Percentiles rank a stretch among this genome's conserved stretches.
phyloP scores from a whole-genome alignment of 1,284 basidiomycete species.

The Cystobasidiaceae sp. region DNA sequence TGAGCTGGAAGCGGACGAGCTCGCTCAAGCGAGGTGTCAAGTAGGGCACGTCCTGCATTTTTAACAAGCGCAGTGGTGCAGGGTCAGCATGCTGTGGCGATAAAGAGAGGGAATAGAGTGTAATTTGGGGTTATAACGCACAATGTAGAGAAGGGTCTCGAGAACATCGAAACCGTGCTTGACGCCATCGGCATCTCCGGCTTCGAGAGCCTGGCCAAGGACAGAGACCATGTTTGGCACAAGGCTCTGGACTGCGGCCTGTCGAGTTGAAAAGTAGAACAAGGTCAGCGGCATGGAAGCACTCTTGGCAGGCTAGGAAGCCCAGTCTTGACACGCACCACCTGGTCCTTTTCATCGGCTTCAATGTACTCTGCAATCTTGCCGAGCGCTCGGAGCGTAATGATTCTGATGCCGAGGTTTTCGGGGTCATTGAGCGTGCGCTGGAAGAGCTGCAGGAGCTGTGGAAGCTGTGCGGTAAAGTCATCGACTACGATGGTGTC shows the following conservation, averaged over 20 bases:
- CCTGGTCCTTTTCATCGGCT: slow-evolving; percentile 75
- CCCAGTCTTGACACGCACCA: slow-evolving; percentile 59
- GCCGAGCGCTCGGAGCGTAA: slow-evolving; percentile 82
- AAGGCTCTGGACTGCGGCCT: slow-evolving; percentile 84
- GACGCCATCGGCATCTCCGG: slow-evolving; percentile 72
- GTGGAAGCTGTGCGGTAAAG: slow-evolving; percentile 70
- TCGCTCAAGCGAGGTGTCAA: slow-evolving; percentile 83
- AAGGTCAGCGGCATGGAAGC: not conserved
- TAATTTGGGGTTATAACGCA: slow-evolving; percentile 43
- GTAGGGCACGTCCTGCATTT: slow-evolving; percentile 75
- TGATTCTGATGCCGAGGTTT: slow-evolving; percentile 84
- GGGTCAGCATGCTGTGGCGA: no score
- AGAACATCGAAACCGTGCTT: slow-evolving; percentile 92
- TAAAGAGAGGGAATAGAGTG: not conserved
- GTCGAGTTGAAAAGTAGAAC: not conserved
- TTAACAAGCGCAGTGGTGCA: not conserved
- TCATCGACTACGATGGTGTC: slow-evolving; percentile 80
- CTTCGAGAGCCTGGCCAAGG: slow-evolving; percentile 78
- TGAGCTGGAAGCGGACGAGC: slow-evolving; percentile 82
- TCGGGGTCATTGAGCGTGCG: slow-evolving; percentile 78
- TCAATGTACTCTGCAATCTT: slow-evolving; percentile 93
- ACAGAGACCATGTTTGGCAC: slow-evolving; percentile 87
- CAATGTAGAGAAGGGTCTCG: slow-evolving; percentile 89
- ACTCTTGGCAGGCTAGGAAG: no score
- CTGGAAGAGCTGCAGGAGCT: slow-evolving; percentile 77